phyloP scores from a whole-genome alignment of 176 grass and related monocot genomes.

The Paspalum notatum region DNA sequence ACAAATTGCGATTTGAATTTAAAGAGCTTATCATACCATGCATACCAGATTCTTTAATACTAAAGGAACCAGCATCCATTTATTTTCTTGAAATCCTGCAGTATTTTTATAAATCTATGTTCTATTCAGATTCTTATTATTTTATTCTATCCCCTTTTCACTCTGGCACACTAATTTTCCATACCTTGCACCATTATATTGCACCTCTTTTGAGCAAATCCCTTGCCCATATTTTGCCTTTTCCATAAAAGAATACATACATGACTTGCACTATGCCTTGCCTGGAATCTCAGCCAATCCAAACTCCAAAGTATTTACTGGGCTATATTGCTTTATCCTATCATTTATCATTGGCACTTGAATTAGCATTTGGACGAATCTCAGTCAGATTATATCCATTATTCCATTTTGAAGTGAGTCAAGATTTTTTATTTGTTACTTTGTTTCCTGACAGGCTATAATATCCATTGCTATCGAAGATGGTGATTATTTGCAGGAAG shows the following conservation, averaged over 20 bases:
- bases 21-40: background rate
- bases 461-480: constrained; percentile 97
- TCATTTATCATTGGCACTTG: constrained; percentile 13
- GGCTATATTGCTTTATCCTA: constrained; percentile 10
- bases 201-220: constrained; percentile 21
- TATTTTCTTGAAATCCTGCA: background rate
- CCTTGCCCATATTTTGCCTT: background rate
- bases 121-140: constrained; percentile 22
- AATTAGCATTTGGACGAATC: constrained; percentile 3
- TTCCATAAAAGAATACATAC: constrained; percentile 20
- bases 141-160: background rate
- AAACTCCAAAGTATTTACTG: constrained; percentile 13
- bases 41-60: constrained; percentile 1
- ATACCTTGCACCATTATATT: background rate
- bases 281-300: background rate
- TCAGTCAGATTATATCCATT: constrained; percentile 10
- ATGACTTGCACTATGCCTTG: constrained; percentile 13
- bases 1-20: constrained; percentile 5
- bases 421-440: constrained; percentile 11
- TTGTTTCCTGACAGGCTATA: constrained; percentile 70
- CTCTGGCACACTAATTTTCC: background rate
- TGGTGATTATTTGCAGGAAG: constrained; percentile 94
- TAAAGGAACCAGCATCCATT: background rate
- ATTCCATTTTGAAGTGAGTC: background rate
- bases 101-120: constrained; percentile 17